Base-by-base conservation (phyloP, 1,139 yeast species). In the Kazachstania sp. region DNA sequence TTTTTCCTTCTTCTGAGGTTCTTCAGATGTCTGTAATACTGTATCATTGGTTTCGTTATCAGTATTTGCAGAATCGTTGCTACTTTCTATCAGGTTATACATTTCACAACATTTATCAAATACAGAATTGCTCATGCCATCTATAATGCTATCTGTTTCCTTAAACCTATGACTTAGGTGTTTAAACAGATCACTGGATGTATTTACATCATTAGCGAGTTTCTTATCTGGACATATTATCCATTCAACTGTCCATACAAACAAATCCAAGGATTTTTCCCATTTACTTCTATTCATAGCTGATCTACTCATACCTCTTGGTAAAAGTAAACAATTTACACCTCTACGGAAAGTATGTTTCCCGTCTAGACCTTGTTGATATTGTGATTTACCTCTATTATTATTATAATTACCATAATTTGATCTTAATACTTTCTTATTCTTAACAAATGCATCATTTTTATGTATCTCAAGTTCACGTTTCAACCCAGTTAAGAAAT, bases 181-280 rank as follows among this genome's bases (percentile, higher is more conserved):
- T 9, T 66, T 62, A 11, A 54, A 47, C 13, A 19, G 7, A 15
- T 45, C 45, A 20, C 13, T 11, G 3, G 57, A 42, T 35, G 60
- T 60, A 6, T 49, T 47, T 0, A 65, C 66, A 12, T 48, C 48
- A 1, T 48, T 52, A 12, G 28, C 28, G 8, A 52, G 38, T 12
- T 47, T 47, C 1, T 48, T 53, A 12, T 53, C 42, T 32, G 69
- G 67, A n/a, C 74, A 57, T 8, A 78, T 57, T 0, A 76, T 63
- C 85, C 88, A 83, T 61, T 88, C 95, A 0, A 87, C 65, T 0
- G 95, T 83, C 96, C 97, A 88, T 19, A 76, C 75, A 61, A 77
- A 83, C 28, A 76, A 65, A 41, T 79, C 77, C 54, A 72, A 69
- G 55, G 77, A 75, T 61, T 80, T 80, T 58, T 86, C 92, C 73